Percentiles rank a stretch among this genome's conserved stretches.
phyloP scores from a whole-genome alignment of 768 basidiomycete genomes.

The Psilocybe cyanescens region DNA sequence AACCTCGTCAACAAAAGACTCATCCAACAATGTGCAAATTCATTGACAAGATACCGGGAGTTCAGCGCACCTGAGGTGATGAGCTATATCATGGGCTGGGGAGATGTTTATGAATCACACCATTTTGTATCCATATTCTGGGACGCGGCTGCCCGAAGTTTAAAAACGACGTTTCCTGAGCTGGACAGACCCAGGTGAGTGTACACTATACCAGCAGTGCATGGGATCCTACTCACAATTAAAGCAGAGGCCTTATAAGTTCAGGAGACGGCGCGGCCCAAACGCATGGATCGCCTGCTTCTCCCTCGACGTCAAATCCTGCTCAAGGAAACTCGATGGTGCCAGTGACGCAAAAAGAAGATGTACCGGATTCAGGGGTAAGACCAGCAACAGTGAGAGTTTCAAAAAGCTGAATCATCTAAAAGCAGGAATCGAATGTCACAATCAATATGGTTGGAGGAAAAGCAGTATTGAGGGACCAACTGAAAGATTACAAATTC shows the following conservation, averaged over 20 bases:
- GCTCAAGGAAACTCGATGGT: too few species aligned
- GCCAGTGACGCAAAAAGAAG: too few species aligned
- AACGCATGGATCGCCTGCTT: too few species aligned
- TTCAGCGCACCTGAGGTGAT: slow-evolving; percentile 40
- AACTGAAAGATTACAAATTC: slow-evolving; percentile 5
- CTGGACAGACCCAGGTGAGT: slow-evolving; percentile 10
- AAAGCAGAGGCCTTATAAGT: too few species aligned
- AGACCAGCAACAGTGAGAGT: background rate
- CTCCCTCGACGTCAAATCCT: too few species aligned
- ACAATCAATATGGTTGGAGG: slow-evolving; percentile 2
- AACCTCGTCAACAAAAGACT: slow-evolving; percentile 28
- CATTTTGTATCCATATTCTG: slow-evolving; percentile 37
- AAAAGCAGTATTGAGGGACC: too few species aligned
- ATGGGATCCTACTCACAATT: too few species aligned
- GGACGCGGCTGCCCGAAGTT: slow-evolving; percentile 12
- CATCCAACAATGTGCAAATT: slow-evolving; percentile 35
- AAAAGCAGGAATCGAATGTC: background rate
- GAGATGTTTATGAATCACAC: slow-evolving; percentile 40
- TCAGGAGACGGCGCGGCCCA: too few species aligned
- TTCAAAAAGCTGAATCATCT: too few species aligned
- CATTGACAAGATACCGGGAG: slow-evolving; percentile 37
- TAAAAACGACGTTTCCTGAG: background rate
- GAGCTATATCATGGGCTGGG: slow-evolving; percentile 46
- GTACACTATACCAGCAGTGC: background rate
- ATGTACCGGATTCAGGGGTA: background rate